These are phyloP conservation scores for Euphorbia celastroides DNA, from an alignment of 441 rosid genomes.

Conservation along the genomic window DNA sequence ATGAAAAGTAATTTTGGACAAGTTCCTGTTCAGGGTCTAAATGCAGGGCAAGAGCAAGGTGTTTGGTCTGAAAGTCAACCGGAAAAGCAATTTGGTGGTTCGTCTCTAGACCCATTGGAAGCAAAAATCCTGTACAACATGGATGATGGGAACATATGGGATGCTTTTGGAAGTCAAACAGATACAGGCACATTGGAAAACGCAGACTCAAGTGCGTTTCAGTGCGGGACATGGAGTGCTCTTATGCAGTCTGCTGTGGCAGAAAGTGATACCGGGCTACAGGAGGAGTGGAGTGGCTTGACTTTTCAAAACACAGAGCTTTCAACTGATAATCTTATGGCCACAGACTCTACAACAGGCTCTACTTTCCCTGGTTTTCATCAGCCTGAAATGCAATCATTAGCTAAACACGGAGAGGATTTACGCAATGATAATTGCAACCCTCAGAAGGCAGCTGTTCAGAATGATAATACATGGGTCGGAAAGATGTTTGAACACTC, in stretches of 20 bases:
- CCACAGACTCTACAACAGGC: too few species aligned
- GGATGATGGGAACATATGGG: slow-evolving; percentile 75
- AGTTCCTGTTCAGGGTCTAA: slow-evolving; percentile 31
- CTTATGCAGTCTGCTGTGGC: slow-evolving; percentile 92
- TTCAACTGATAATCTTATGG: slow-evolving; percentile 18
- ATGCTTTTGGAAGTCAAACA: slow-evolving; percentile 49
- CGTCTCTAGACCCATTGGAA: slow-evolving; percentile 71
- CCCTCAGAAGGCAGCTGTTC: slow-evolving; percentile 11
- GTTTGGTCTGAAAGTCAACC: too few species aligned
- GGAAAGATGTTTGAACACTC: slow-evolving; percentile 12
- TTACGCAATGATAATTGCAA: slow-evolving; percentile 7
- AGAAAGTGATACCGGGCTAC: slow-evolving; percentile 42
- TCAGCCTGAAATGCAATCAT: slow-evolving; percentile 12
- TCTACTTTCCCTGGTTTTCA: slow-evolving; percentile 22
- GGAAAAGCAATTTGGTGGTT: slow-evolving; percentile 26
- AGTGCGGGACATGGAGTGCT: slow-evolving; percentile 96
- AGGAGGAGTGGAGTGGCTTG: slow-evolving; percentile 55
- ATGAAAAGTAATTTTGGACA: slow-evolving; percentile 34
- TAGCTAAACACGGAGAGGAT: slow-evolving; percentile 12
- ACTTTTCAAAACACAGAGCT: slow-evolving; percentile 29
- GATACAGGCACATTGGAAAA: slow-evolving; percentile 37
- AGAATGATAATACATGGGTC: slow-evolving; percentile 9
- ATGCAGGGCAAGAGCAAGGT: slow-evolving; percentile 17
- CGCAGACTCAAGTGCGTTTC: slow-evolving; percentile 45
- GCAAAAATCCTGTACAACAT: slow-evolving; percentile 76